Percentiles rank a stretch among this genome's conserved stretches.
These are phyloP conservation scores for Trametes maxima DNA, from an alignment of 768 basidiomycete genomes.

Conservation along the genomic window DNA sequence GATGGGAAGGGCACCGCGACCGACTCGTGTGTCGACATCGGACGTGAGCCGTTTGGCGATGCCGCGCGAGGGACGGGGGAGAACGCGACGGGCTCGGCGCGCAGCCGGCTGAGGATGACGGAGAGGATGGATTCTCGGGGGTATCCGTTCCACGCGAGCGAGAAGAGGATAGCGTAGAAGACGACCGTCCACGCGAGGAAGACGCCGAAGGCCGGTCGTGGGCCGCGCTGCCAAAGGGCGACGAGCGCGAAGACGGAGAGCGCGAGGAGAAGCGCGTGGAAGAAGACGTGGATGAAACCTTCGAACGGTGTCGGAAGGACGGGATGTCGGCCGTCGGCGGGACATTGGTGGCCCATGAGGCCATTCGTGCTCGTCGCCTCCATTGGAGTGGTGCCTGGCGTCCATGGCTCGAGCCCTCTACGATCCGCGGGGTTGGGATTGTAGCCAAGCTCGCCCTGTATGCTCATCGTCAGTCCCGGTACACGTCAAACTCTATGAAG, in stretches of 20 bases:
- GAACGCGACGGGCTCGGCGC: conserved; percentile 34
- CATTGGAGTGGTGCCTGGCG: conserved; percentile 48
- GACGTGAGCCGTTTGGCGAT: conserved; percentile 33
- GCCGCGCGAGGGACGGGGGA: conserved; percentile 35
- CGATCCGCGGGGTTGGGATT: conserved; percentile 59
- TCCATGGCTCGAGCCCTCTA: conserved; percentile 45
- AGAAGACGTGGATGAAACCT: conserved; percentile 49
- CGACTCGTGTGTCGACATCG: conserved; percentile 42
- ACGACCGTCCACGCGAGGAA: conserved; percentile 63
- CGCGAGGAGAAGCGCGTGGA: conserved; percentile 61
- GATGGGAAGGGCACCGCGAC: conserved; percentile 48
- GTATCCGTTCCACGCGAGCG: conserved; percentile 58
- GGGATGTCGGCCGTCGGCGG: conserved; percentile 14
- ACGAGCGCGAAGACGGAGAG: conserved; percentile 59
- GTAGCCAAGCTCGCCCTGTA: conserved; percentile 75
- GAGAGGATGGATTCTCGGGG: conserved; percentile 62
- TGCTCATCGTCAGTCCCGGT: conserved; percentile 10
- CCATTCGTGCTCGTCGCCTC: conserved; percentile 48
- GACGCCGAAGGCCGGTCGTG: conserved; percentile 57
- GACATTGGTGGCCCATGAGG: conserved; percentile 28
- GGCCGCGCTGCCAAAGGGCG: conserved; percentile 59
- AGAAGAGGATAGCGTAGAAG: conserved; percentile 58
- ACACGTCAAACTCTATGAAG: not conserved
- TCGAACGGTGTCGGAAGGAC: conserved; percentile 39
- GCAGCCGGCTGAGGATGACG: conserved; percentile 48